Evolutionary conservation across 371 early-diverging fungal species (phyloP).

Genomic region (Mucor plumbeus): DNA sequence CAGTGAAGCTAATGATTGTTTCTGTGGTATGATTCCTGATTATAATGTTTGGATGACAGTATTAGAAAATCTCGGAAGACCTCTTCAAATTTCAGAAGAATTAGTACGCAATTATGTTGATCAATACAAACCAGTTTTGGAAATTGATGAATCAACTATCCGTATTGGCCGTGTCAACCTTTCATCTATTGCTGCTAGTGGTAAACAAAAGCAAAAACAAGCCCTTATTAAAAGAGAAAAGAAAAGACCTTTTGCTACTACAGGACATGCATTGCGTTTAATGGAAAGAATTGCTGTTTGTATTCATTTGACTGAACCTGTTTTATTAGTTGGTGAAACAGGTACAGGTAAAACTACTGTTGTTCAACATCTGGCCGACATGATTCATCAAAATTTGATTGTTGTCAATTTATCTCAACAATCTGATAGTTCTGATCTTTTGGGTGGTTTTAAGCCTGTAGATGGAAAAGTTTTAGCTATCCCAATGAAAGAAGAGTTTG

Average conservation of each 20-base stretch:
- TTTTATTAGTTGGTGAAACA: conserved; percentile 98
- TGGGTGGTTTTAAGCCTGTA: conserved; percentile 98
- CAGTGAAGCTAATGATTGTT: conserved; percentile 89
- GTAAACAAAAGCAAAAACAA: conserved; percentile 40
- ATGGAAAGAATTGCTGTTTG: conserved; percentile 88
- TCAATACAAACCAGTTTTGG: conserved; percentile 72
- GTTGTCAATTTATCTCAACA: conserved; percentile 99
- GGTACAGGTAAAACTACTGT: conserved; percentile 99
- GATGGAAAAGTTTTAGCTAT: conserved; percentile 83
- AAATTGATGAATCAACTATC: conserved; percentile 50
- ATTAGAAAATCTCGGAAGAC: conserved; percentile 68
- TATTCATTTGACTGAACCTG: conserved; percentile 85
- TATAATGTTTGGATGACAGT: conserved; percentile 67
- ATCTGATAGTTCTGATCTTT: conserved; percentile 95
- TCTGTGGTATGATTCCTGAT: conserved; percentile 84
- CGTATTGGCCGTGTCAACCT: conserved; percentile 77
- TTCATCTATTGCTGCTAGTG: conserved; percentile 39
- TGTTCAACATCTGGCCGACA: conserved; percentile 93
- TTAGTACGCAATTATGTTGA: conserved; percentile 76
- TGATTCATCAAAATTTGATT: conserved; percentile 77
- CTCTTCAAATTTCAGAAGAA: conserved; percentile 74
- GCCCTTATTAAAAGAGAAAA: conserved; percentile 42
- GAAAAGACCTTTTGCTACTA: conserved; percentile 78
- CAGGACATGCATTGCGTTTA: conserved; percentile 75
- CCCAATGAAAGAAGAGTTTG: conserved; percentile 86